Evolutionary conservation across 2,329 filamentous ascomycete genomes (phyloP), one percentile per base, ranked within the genome.

Genomic region (Talaromyces piceae): DNA sequence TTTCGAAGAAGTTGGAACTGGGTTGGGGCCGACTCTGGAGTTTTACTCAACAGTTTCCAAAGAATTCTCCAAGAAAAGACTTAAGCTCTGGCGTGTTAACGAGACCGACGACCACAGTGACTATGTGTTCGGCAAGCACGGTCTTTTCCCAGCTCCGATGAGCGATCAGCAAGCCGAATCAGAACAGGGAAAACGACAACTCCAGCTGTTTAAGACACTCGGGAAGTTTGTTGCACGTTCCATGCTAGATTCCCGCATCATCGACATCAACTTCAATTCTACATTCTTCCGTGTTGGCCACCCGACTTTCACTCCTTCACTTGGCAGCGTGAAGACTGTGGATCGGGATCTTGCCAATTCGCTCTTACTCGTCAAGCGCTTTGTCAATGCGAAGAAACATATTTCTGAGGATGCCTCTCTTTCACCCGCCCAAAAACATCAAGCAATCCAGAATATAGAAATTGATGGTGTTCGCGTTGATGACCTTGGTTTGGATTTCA

Each of bases 1-100:
- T 64, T 98, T 98, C 59, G 93, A 97, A 62, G 93, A 98, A 71
- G 93, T 98, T 20, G 93, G 93, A 51, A 98, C 94, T 22, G 93
- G 93, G 44, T 77, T 98, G 43, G 93, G 93, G 0, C 93, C 93
- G 3, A 98, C 93, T 0, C 78, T 98, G 12, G 93, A 98, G 66
- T 98, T 98, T 67, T 98, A 98, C 70, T 95, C 93, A 0, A 95
- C 88, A 0, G 91, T 97, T 1, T 98, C 93, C 0, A 93, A 88
- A 61, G 93, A 98, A 66, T 97, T 97, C 63, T 91, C 88, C 1
- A 95, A 93, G 76, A 96, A 91, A 78, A 96, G 94, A 70, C 81
- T 96, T 49, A 95, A 91, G 73, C 81, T 98, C 4, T 98, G 94
- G 94, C 84, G 93, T 13, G 91, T 97, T 61, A 88, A 87, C 53